A percentile compares a stretch with the other conserved stretches of the same genome.
Conservation (phyloP, 78 protist genomes). For the Paratrimastix pyriformis region DNA sequence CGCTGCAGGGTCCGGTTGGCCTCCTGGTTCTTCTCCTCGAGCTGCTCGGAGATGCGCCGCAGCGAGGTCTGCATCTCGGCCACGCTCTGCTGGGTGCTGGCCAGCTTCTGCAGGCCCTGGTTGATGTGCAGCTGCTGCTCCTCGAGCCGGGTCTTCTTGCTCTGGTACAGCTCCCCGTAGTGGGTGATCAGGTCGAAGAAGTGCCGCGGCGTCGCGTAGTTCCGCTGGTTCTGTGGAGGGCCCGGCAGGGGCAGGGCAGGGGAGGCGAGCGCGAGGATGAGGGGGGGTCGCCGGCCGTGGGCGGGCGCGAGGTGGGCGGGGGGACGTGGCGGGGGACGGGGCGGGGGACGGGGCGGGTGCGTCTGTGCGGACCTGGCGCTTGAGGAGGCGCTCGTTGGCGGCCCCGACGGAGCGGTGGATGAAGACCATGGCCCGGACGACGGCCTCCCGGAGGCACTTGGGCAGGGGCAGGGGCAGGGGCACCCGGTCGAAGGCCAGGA, state of each 20-base stretch:
- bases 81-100: constrained; percentile 63
- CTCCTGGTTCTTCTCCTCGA: constrained; percentile 25
- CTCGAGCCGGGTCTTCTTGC: constrained; percentile 68
- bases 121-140: constrained; percentile 84
- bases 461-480: too few relatives aligned
- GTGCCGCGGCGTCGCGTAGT: constrained; percentile 90
- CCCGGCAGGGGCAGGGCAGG: too few relatives aligned
- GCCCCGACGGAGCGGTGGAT: constrained; percentile 60
- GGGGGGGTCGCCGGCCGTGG: too few relatives aligned
- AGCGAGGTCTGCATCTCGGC: constrained; percentile 58
- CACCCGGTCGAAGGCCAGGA: background rate
- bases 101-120: constrained; percentile 72
- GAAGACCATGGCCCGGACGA: constrained; percentile 51
- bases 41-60: too few relatives aligned
- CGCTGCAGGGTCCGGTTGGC: constrained; percentile 70
- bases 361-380: constrained; percentile 61
- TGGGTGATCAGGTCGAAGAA: constrained; percentile 85
- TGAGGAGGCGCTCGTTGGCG: constrained; percentile 35
- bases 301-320: too few relatives aligned
- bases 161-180: constrained; percentile 50
- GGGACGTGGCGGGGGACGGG: too few relatives aligned
- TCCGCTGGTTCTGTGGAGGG: constrained; percentile 14
- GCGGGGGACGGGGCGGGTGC: too few relatives aligned
- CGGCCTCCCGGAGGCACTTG: constrained; percentile 60
- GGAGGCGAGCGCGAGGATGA: too few relatives aligned